Percentiles rank a stretch among this genome's conserved stretches.
Evolutionary conservation across 768 basidiomycete genomes (phyloP).

Genomic region (Lactarius sp.): DNA sequence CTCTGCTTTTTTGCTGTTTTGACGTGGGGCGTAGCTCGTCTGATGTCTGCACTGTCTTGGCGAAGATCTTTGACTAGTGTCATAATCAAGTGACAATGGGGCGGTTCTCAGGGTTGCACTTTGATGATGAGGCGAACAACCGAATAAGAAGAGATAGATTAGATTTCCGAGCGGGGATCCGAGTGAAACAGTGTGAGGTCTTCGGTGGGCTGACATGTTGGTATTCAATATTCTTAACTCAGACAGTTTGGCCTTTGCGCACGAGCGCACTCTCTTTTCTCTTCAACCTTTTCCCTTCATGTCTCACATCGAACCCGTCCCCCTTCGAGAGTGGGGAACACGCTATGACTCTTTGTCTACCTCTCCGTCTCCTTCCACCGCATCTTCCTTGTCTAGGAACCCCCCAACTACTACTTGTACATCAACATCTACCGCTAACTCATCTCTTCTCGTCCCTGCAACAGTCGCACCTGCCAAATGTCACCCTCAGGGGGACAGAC

Average conservation of each 20-base stretch:
- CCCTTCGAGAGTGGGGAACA: constrained; percentile 59
- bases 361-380: constrained; percentile 40
- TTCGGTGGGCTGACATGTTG: constrained; percentile 15
- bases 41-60: constrained; percentile 2
- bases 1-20: neutral
- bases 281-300: constrained; percentile 30
- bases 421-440: constrained; percentile 18
- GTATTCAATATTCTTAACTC: constrained; percentile 22
- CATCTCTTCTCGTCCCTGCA: constrained; percentile 27
- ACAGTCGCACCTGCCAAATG: constrained; percentile 25
- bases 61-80: constrained; percentile 4
- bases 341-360: constrained; percentile 62
- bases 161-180: constrained; percentile 15
- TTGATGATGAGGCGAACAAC: constrained; percentile 10
- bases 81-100: neutral
- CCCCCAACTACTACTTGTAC: constrained; percentile 5
- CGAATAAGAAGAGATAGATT: constrained; percentile 12
- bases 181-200: constrained; percentile 9
- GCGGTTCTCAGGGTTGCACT: neutral
- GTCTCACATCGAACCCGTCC: constrained; percentile 40
- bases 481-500: constrained; percentile 34
- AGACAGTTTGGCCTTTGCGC: constrained; percentile 2
- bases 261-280: neutral
- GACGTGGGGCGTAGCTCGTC: constrained; percentile 11
- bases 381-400: constrained; percentile 23